Percentiles rank a stretch among this genome's conserved stretches.
Evolutionary conservation across 805 yeast species (phyloP).

Genomic region (Metschnikowia amazonensis): DNA sequence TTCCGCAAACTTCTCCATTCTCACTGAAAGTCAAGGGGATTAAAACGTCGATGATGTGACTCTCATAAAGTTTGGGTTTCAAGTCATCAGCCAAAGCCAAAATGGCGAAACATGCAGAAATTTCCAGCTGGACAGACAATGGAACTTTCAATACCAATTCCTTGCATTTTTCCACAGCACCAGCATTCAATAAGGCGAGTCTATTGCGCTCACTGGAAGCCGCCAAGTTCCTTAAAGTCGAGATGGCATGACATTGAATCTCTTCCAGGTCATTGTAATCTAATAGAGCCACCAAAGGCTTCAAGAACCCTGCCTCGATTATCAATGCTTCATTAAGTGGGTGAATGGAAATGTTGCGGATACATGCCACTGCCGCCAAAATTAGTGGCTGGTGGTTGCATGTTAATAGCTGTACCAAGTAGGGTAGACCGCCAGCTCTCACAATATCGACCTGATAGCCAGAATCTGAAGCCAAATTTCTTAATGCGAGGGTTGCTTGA

Average conservation of each 20-base stretch:
- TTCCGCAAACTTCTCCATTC: constrained; percentile 95
- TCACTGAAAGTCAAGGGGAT: constrained; percentile 86
- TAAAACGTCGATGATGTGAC: constrained; percentile 81
- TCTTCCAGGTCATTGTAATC: constrained; percentile 88
- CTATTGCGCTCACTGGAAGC: constrained; percentile 93
- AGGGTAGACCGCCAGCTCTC: constrained; percentile 91
- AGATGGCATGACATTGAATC: constrained; percentile 96
- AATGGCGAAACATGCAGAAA: constrained; percentile 95
- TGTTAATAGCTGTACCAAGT: constrained; percentile 83
- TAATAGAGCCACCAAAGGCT: constrained; percentile 81
- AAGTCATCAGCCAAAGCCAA: constrained; percentile 94
- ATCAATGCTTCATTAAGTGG: constrained; percentile 94
- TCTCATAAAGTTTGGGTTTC: constrained; percentile 75
- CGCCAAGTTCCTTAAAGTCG: constrained; percentile 91
- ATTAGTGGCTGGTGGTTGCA: constrained; percentile 89
- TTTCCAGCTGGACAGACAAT: constrained; percentile 91
- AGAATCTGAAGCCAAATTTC: constrained; percentile 94
- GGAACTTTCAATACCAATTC: constrained; percentile 82
- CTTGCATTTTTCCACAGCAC: constrained; percentile 91
- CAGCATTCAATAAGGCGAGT: constrained; percentile 86
- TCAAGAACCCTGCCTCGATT: constrained; percentile 93
- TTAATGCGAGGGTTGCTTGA: constrained; percentile 93
- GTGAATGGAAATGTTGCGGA: constrained; percentile 93
- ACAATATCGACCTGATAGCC: constrained; percentile 95
- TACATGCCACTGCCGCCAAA: constrained; percentile 96